Base-by-base conservation (phyloP, 257 asterid genomes). In the Solanum tarapatanum region DNA sequence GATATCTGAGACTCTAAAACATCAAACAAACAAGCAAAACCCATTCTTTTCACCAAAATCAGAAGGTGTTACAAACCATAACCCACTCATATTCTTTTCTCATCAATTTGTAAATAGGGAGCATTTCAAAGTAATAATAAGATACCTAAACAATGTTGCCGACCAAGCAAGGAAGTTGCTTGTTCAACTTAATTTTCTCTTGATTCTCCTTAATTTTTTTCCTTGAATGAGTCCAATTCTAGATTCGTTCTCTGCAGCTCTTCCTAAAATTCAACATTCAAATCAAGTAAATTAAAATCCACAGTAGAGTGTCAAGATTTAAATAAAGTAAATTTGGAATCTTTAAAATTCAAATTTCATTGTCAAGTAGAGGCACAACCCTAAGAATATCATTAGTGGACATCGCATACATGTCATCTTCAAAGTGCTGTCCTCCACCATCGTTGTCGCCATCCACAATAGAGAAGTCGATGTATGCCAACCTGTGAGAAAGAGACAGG, bases 151-250 rank as follows among this genome's bases (percentile, higher is more conserved):
- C 98, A 60, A 96, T 96, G 90, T 95, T 96, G 68, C 98, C 98
- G 24, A 96, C 98, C 92, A 96, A 92, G 90, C 94, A 95, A 13
- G 99, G 98, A 82, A 96, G 97, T 90, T 95, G 98, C 91, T 96
- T 95, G 91, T 94, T 93, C 83, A 95, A 95, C 86, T 96, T 95
- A 62, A 96, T 96, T 89, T 96, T 96, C 90, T 94, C 98, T 69
- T 94, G 97, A 90, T 96, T 96, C 91, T 94, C 97, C 86, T 94
- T 95, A 69, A 93, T 95, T 93, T 96, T 96, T 94, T 89, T 95
- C 99, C 89, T 91, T 93, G 85, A 93, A 93, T 10, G 98, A 94
- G 88, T 94, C 98, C 90, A 93, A 83, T 82, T 95, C 97, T 66
- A 94, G 92, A 91, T 93, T 95, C 84, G 97, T 93, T 83, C 99